Base-by-base conservation (phyloP, 108 stramenopile species). In the Skeletonema costatum region DNA sequence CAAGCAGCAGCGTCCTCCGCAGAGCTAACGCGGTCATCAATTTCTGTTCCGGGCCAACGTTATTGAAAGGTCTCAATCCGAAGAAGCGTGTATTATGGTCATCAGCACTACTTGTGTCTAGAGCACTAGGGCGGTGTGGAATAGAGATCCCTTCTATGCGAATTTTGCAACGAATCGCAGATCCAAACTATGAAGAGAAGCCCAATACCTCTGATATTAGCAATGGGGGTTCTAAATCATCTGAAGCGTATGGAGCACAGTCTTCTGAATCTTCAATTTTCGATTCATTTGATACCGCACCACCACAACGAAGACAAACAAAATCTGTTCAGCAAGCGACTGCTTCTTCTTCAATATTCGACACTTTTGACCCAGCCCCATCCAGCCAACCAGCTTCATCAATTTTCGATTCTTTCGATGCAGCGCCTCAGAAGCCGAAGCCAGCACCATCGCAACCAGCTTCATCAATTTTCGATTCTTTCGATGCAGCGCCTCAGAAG, bases 11-110 rank as follows among this genome's bases (percentile, higher is more conserved):
- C 14, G 50, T 84, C 14, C 51, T 93, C 21, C 36, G 30, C 2
- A 90, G 69, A 51, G 76, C 83, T 16, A 95, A 91, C 73, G 67
- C 69, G 35, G 76, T 90, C 31, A 88, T 92, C 29, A 85, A 95
- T 63, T 90, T 92, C 53, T 73, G 78, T n/a, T 79, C 90, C 2
- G 77, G 80, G 53, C 93, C 93, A 41, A 42, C 75, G 2, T 75
- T 95, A 46, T 62, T 91, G 62, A 87, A 86, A 70, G 71, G 39
- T 33, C 76, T 92, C 86, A 82, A 87, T 7, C 80, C 86, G 1
- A 78, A 75, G 48, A 75, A 53, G 66, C 73, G 87, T 46, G 78
- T 90, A 11, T 62, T 81, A 50, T 86, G 87, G 72, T 83, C 90
- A 21, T 84, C 89, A 13, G 74, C 87, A 35, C 58, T 95, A 29